Evolutionary conservation across 805 yeast species (phyloP), one percentile per base, ranked within the genome.

Genomic region (Metschnikowia santaceciliae): DNA sequence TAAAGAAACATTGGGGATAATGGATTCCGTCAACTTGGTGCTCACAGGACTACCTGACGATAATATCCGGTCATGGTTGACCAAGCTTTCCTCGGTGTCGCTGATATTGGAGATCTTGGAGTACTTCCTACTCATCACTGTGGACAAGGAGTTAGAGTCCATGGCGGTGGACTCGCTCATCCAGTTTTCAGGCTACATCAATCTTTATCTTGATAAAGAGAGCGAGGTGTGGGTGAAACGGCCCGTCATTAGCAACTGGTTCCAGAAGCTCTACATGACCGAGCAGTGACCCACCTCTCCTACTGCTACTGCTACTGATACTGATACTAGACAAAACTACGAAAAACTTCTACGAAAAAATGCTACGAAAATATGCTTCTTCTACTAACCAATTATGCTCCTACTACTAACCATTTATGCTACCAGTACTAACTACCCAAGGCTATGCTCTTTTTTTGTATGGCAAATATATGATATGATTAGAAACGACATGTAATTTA

Each of bases 61-160:
- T 15, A 17, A 17, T 19, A 40, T 49, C 42, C 47, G 44, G 37
- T 34, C 50, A 10, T 32, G 23, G 23, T 40, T 52, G 46, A 36
- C 19, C 4, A 40, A 33, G 17, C 41, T 42, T 35, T 45, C 48
- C 1, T 19, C 42, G 6, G 37, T 37, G 20, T 23, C 48, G 30
- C 51, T 37, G 34, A 33, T 55, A 32, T 20, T 51, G 19, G 58
- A 46, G 33, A 19, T 53, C 1, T 37, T 55, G 41, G 52, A 49
- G 33, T 43, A 48, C 4, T 50, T 30, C 33, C 32, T 54, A 20
- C 50, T 20, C 4, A 37, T 50, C 20, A 44, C 38, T 6, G 19
- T 33, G 7, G 50, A 43, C 22, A 47, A 32, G n/a, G 38, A 32
- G 5, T 23, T 36, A 22, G 44, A 42, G 15, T 49, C 56, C 8